Evolutionary conservation across 2,329 filamentous ascomycete genomes (phyloP).

Genomic region (Colletotrichum ledebouriae): DNA sequence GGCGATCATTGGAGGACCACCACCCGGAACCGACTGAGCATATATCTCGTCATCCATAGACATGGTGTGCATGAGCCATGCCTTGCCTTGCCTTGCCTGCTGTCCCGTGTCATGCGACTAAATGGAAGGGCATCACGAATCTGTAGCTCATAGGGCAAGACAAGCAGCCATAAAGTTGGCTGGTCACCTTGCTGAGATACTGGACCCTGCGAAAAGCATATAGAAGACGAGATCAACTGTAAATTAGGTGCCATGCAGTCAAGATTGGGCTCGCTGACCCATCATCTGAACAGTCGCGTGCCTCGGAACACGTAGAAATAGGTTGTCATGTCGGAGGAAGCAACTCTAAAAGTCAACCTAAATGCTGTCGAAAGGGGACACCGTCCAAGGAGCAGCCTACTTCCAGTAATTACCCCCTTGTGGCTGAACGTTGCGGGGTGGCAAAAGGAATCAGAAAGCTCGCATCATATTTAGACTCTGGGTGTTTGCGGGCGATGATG

Average conservation of each 20-base stretch:
- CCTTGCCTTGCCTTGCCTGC: constrained; percentile 7
- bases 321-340: constrained; percentile 37
- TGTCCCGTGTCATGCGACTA: constrained; percentile 2
- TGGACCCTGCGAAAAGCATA: constrained; percentile 12
- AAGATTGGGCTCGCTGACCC: constrained; percentile 14
- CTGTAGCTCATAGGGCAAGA: constrained; percentile 15
- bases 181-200: constrained; percentile 12
- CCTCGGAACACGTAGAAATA: constrained; percentile 26
- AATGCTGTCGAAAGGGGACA: background rate
- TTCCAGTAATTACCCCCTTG: too few species aligned
- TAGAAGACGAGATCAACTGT: constrained; percentile 34
- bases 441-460: background rate
- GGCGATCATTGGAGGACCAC: background rate
- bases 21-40: background rate
- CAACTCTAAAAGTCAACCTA: constrained; percentile 30
- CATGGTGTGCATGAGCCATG: constrained; percentile 11
- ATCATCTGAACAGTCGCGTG: constrained; percentile 37
- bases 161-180: background rate
- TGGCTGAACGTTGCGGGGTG: too few species aligned
- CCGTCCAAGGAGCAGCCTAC: constrained; percentile 1
- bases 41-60: constrained; percentile 11
- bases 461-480: constrained; percentile 11
- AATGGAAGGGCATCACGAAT: constrained; percentile 4
- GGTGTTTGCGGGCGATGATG: background rate
- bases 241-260: constrained; percentile 7